Evolutionary conservation across 257 asterid species (phyloP).

Genomic region (Primulina tabacum): DNA sequence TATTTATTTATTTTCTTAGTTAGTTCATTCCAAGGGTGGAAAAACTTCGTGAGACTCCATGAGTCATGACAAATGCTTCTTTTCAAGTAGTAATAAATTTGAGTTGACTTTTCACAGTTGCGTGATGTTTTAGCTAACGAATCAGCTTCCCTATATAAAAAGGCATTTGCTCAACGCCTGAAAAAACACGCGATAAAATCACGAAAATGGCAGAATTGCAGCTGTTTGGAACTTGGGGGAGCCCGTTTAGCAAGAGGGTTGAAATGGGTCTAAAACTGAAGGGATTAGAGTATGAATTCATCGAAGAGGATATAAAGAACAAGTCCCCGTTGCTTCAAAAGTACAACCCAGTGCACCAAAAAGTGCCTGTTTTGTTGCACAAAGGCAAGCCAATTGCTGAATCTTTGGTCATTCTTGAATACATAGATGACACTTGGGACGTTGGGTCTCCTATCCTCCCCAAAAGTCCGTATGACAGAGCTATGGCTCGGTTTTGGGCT

Average conservation of each 20-base stretch:
- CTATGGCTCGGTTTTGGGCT: slow-evolving; percentile 16
- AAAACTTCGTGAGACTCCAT: no score
- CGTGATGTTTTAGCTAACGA: no score
- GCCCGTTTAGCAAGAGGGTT: slow-evolving; percentile 16
- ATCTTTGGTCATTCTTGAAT: slow-evolving; percentile 25
- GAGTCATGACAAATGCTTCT: no score
- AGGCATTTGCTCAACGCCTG: no score
- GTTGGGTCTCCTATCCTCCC: slow-evolving; percentile 10
- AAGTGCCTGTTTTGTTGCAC: slow-evolving; percentile 25
- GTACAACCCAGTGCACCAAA: slow-evolving; percentile 21
- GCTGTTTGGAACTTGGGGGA: not conserved
- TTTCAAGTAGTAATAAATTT: no score
- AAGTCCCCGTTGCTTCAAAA: slow-evolving; percentile 24
- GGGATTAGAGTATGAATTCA: slow-evolving; percentile 20
- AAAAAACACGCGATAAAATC: not conserved
- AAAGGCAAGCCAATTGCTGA: slow-evolving; percentile 16
- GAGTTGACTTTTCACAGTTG: no score
- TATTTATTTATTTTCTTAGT: no score
- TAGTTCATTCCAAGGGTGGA: no score
- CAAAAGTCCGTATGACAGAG: slow-evolving; percentile 12
- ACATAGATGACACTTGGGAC: slow-evolving; percentile 17
- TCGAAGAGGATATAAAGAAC: slow-evolving; percentile 14
- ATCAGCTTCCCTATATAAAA: no score
- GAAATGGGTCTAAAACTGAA: slow-evolving; percentile 24
- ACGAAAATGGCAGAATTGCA: not conserved